phyloP scores from a whole-genome alignment of 805 yeast genomes.

The Pichia phayaonensis region DNA sequence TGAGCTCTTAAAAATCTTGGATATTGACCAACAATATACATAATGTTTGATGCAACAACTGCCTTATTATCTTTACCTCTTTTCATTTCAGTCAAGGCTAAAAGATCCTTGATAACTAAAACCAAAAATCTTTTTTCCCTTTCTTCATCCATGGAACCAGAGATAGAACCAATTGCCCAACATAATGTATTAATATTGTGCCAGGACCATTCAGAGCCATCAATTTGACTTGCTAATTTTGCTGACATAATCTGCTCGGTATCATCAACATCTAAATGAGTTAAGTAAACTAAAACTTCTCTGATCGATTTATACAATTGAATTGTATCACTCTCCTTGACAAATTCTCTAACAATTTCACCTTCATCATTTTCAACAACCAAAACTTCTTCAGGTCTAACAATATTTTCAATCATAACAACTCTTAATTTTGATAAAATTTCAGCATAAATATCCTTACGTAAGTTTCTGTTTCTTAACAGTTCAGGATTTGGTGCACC shows the following conservation, averaged over 20 bases:
- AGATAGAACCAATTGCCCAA: conserved; percentile 99
- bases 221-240: conserved; percentile 86
- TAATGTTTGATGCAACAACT: conserved; percentile 97
- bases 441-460: conserved; percentile 77
- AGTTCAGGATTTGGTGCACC: conserved; percentile 85
- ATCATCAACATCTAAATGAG: conserved; percentile 91
- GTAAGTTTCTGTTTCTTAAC: conserved; percentile 69
- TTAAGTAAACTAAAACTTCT: conserved; percentile 88
- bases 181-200: conserved; percentile 93
- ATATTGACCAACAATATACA: conserved; percentile 99
- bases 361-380: conserved; percentile 98
- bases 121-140: conserved; percentile 93
- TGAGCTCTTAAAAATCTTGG: conserved; percentile 97
- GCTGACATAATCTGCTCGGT: conserved; percentile 91
- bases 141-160: conserved; percentile 98
- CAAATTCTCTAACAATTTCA: conserved; percentile 95
- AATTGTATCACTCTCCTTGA: conserved; percentile 94
- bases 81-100: conserved; percentile 90
- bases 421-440: conserved; percentile 76
- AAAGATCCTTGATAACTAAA: conserved; percentile 83
- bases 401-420: conserved; percentile 97
- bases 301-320: conserved; percentile 92
- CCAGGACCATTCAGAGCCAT: conserved; percentile 99
- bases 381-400: conserved; percentile 94
- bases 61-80: conserved; percentile 98